A percentile compares a stretch with the other conserved stretches of the same genome.
Conservation (phyloP, 2,329 filamentous ascomycete species). For the Apiospora sp. region DNA sequence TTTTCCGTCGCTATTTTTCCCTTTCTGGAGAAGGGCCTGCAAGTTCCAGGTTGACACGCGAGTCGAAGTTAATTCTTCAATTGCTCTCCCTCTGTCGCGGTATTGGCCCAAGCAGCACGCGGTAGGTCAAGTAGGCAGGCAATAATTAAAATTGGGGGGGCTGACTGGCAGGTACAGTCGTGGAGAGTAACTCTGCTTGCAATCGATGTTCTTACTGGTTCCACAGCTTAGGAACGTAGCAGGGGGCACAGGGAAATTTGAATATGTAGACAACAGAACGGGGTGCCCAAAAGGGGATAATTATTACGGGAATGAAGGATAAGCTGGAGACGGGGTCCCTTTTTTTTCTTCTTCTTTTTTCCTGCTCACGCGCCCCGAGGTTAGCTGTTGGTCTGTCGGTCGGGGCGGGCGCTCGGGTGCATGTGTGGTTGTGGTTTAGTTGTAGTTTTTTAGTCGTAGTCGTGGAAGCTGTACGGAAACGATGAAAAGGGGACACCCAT, state of each 20-base stretch:
- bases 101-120: background rate
- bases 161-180: constrained; percentile 19
- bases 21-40: background rate
- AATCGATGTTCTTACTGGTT: constrained; percentile 5
- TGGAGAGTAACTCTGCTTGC: constrained; percentile 11
- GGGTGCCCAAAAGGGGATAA: constrained; percentile 17
- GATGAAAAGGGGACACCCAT: constrained; percentile 1
- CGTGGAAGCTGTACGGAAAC: background rate
- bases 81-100: constrained; percentile 8
- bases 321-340: constrained; percentile 4
- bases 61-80: constrained; percentile 18
- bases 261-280: constrained; percentile 8
- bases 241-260: constrained; percentile 17
- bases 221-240: constrained; percentile 19
- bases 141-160: constrained; percentile 22
- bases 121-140: background rate
- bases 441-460: background rate
- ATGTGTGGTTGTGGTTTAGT: background rate
- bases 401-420: too few species aligned
- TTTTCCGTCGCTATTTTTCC: background rate
- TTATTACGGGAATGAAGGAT: constrained; percentile 11
- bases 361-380: background rate
- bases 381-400: background rate
- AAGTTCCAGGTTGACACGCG: constrained; percentile 17
- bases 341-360: background rate